Evolutionary conservation across 1,139 yeast genomes (phyloP), one percentile per base, ranked within the genome.

Genomic region (Arxiozyma telluris): DNA sequence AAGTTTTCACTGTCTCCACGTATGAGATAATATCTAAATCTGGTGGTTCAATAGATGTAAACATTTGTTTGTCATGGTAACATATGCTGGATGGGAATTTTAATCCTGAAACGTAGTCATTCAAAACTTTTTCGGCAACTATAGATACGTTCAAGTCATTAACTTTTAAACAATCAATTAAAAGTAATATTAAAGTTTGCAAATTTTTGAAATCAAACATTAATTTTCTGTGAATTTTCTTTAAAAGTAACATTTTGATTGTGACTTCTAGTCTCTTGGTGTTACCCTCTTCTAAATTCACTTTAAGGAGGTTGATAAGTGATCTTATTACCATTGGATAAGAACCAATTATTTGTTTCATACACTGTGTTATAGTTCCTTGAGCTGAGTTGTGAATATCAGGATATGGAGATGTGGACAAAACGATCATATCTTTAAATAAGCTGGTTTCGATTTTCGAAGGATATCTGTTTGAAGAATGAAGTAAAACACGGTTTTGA

Each of bases 311-410:
- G 34, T 76, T 76, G 59, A 64, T 66, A 57, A 60, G 59, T 25
- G 65, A 70, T 55, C 67, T 78, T 50, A 83, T 71, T 11, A 84
- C 74, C 11, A 78, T 71, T 47, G 75, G 71, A 56, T 84, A 83
- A 0, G 94, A 82, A 1, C 93, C 90, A 59, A 83, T 76, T 11
- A 93, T 73, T 54, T 89, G 82, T 61, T 83, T 85, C 77, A 88
- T 80, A 1, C 89, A 81, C 47, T 86, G 84, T 4, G 82, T 78
- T 54, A 93, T 71, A 1, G 88, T 78, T 0, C 80, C 71, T 56
- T 87, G 91, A 0, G 97, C 96, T 25, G 84, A 80, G 15, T 78
- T 75, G 1, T 91, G 78, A 27, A 88, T 80, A 17, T 82, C 83
- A 0, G 85, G 75, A 63, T 89, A 93, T 0, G 84, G 76, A 0